Evolutionary conservation across 306 rosid species (phyloP), one percentile per base, ranked within the genome.

Genomic region (Dryas drummondii): DNA sequence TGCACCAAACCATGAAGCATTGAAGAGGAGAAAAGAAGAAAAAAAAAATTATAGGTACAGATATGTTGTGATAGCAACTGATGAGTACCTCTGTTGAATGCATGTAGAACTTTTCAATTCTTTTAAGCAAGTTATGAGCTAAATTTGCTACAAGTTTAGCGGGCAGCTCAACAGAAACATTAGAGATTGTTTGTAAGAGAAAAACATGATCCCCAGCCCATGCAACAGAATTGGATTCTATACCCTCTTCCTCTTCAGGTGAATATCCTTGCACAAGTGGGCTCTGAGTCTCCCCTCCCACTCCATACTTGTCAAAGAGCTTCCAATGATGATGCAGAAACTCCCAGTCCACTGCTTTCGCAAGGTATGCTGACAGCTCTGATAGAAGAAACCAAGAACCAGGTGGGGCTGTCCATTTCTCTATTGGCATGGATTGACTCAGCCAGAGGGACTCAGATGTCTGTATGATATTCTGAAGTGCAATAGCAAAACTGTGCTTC

Each of bases 371-470:
- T 13, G 98, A 94, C 67, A 91, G 89, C 90, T 94, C 97, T 27
- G 98, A 91, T 68, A 94, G 76, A 68, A 94, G 96, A 86, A 94
- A 87, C 98, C 98, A 91, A 71, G 96, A 92, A 76, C 98, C 98
- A 0, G 86, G 86, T 13, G 97, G 98, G 57, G 98, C 97, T 46
- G 90, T 91, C 98, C 98, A 94, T 78, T 88, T 88, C 79, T 84
- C 97, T 79, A 86, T 89, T 17, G 94, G 90, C 90, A 76, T 67
- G 73, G 90, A 84, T 65, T 87, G 83, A 60, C 82, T 90, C 64
- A 83, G 72, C 98, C 98, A 94, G 62, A 87, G 79, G 68, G 97
- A 88, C 82, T 91, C 97, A 0, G 98, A 91, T n/a, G 72, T 67
- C 78, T 41, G 76, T 71, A 94, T 91, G 81, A 94, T 88, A 80